These are phyloP conservation scores for Thielaviopsis musarum DNA, from an alignment of 2,329 filamentous ascomycete species.

Conservation along the genomic window DNA sequence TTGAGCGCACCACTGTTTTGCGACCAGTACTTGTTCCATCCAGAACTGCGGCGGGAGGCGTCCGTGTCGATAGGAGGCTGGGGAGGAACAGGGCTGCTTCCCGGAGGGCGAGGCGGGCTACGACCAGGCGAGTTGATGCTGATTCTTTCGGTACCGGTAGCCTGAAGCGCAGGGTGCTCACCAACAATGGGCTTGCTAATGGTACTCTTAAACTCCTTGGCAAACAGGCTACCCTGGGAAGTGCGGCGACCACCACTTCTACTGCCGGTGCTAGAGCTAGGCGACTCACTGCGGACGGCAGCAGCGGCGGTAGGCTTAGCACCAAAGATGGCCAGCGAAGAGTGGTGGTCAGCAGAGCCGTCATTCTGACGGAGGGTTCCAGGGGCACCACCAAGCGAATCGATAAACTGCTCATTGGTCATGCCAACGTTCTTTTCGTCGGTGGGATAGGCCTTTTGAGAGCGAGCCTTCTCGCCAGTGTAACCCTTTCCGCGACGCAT, in stretches of 20 bases:
- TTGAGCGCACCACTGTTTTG: constrained; percentile 50
- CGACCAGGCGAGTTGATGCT: constrained; percentile 10
- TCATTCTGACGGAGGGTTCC: constrained; percentile 23
- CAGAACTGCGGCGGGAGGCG: constrained; percentile 43
- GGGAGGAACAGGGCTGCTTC: constrained; percentile 3
- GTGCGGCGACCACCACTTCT: constrained; percentile 37
- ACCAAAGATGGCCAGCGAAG: constrained; percentile 11
- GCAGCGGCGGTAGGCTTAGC: neutral
- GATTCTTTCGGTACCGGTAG: constrained; percentile 2
- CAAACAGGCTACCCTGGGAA: constrained; percentile 38
- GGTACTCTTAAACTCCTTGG: constrained; percentile 44
- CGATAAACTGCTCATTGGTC: constrained; percentile 11
- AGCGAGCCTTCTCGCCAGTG: constrained; percentile 8
- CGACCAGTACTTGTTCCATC: constrained; percentile 66
- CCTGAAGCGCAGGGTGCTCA: neutral
- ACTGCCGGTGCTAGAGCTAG: constrained; percentile 17
- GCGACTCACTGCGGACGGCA: neutral
- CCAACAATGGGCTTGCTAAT: constrained; percentile 46
- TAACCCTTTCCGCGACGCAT: constrained; percentile 8
- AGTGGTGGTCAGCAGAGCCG: constrained; percentile 1
- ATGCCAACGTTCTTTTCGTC: constrained; percentile 11
- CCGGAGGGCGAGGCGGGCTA: constrained; percentile 7
- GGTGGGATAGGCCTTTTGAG: constrained; percentile 1
- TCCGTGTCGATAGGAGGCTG: constrained; percentile 17
- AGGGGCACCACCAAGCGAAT: constrained; percentile 7